Conservation (phyloP, 345 rosid species). For the Carallia brachiata region DNA sequence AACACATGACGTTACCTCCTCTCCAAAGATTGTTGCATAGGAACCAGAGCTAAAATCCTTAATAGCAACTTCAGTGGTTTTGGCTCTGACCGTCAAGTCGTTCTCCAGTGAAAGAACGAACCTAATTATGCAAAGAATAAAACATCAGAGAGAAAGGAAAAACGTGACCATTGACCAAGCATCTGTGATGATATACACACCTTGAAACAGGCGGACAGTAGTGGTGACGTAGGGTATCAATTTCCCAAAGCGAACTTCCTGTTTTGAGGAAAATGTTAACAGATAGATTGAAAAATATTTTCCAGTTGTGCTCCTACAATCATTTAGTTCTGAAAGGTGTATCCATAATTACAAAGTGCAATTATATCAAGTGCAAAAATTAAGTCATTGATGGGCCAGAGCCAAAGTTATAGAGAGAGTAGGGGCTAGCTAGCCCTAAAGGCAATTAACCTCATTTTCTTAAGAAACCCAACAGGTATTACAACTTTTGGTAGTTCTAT, state of each 20-base stretch:
- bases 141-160: neutral
- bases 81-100: slow-evolving; percentile 80
- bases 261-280: slow-evolving; percentile 13
- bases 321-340: no score
- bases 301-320: neutral
- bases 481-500: no score
- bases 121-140: slow-evolving; percentile 34
- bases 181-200: slow-evolving; percentile 29
- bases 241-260: slow-evolving; percentile 98
- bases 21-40: slow-evolving; percentile 82
- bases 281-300: neutral
- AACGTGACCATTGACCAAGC: neutral
- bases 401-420: no score
- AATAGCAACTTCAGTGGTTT: slow-evolving; percentile 63
- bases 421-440: no score
- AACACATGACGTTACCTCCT: slow-evolving; percentile 57
- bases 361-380: no score
- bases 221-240: slow-evolving; percentile 77
- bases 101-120: slow-evolving; percentile 78
- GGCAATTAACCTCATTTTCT: no score
- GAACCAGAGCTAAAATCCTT: slow-evolving; percentile 88
- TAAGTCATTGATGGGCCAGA: no score
- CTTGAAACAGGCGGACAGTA: slow-evolving; percentile 97
- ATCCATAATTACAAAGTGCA: no score
- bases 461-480: neutral